Evolutionary conservation across 192 early-diverging fungal genomes (phyloP).

Genomic region (Backusella mclennaniae): DNA sequence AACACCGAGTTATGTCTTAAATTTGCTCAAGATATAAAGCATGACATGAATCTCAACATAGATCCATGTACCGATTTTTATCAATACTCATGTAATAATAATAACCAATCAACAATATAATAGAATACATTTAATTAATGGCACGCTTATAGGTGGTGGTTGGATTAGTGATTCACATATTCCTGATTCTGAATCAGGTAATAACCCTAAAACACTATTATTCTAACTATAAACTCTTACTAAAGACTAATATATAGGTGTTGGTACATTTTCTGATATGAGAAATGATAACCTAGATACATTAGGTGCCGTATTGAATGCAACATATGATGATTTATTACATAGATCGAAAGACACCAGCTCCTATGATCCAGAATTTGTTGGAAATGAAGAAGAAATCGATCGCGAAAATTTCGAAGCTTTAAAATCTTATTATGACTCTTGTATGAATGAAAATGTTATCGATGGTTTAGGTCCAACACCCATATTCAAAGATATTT

Average conservation of each 20-base stretch:
- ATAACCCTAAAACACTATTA: neutral
- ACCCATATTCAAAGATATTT: constrained; percentile 40
- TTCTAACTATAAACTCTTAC: neutral
- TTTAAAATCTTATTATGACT: constrained; percentile 52
- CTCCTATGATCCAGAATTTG: constrained; percentile 8
- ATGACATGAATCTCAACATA: constrained; percentile 48
- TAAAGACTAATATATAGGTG: neutral
- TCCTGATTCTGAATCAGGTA: constrained; percentile 57
- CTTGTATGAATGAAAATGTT: constrained; percentile 52
- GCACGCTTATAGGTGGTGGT: constrained; percentile 45
- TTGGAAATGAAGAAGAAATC: constrained; percentile 22
- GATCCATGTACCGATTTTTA: constrained; percentile 74
- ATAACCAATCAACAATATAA: neutral
- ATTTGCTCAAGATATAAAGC: constrained; percentile 49
- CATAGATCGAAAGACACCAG: neutral
- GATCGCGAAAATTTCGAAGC: constrained; percentile 55
- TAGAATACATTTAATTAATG: neutral
- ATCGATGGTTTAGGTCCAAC: constrained; percentile 39
- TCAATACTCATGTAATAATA: constrained; percentile 55
- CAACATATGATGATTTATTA: constrained; percentile 32
- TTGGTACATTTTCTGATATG: constrained; percentile 21
- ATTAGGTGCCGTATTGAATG: constrained; percentile 48
- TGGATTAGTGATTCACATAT: constrained; percentile 53
- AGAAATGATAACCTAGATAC: constrained; percentile 34
- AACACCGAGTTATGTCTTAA: constrained; percentile 52